phyloP scores from a whole-genome alignment of 1,284 basidiomycete species.

The Leccinum cinnamomeum region DNA sequence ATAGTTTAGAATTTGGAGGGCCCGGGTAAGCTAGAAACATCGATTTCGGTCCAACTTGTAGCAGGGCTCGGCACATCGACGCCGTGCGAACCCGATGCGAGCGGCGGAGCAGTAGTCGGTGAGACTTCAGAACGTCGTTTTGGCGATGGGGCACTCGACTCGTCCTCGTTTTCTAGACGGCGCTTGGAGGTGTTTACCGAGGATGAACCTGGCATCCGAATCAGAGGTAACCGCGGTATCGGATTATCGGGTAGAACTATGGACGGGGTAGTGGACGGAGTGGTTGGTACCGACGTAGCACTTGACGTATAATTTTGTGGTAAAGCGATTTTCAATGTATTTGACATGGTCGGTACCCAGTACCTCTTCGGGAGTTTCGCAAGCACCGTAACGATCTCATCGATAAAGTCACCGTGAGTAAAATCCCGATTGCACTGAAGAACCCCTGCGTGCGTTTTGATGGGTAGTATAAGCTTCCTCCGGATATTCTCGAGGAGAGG shows the following conservation, averaged over 20 bases:
- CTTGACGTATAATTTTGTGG: neutral
- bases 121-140: neutral
- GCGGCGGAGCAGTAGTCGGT: neutral
- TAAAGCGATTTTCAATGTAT: neutral
- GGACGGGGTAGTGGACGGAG: neutral
- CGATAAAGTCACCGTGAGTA: neutral
- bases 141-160: neutral
- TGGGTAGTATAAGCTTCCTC: neutral
- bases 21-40: neutral
- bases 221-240: neutral
- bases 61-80: neutral
- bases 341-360: neutral
- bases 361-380: neutral
- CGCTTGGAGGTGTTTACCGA: neutral
- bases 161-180: neutral
- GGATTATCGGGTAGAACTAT: neutral
- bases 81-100: neutral
- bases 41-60: neutral
- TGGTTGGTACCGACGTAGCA: neutral
- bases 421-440: neutral
- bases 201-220: neutral
- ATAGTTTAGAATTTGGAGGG: neutral
- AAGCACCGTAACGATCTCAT: neutral
- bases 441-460: neutral
- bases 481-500: neutral